Percentiles rank a stretch among this genome's conserved stretches.
Conservation (phyloP, 2,329 filamentous ascomycete genomes). For the Tolypocladium pustulatum region DNA sequence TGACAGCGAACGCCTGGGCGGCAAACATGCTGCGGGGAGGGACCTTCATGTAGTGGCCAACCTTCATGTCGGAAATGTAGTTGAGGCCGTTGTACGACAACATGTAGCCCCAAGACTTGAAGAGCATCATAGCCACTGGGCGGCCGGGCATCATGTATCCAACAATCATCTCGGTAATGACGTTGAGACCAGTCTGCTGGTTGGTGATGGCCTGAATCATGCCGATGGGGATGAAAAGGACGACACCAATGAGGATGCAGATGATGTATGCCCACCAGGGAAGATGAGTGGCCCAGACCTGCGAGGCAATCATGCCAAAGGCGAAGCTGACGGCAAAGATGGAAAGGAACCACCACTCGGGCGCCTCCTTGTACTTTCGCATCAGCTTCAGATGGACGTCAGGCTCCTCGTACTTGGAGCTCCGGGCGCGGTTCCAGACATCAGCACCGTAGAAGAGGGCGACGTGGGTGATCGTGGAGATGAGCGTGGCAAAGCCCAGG, state of each 20-base stretch:
- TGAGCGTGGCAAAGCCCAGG: constrained; percentile 44
- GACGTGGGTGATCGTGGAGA: constrained; percentile 41
- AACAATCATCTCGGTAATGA: constrained; percentile 36
- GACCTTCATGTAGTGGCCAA: constrained; percentile 44
- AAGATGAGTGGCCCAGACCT: constrained; percentile 28
- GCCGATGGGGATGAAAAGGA: constrained; percentile 31
- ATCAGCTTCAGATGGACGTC: constrained; percentile 46
- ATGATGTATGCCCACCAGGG: constrained; percentile 32
- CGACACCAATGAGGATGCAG: constrained; percentile 27
- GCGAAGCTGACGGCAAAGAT: constrained; percentile 39
- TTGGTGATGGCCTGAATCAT: constrained; percentile 39
- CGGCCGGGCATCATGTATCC: constrained; percentile 37
- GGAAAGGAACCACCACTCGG: constrained; percentile 45
- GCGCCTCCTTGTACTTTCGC: constrained; percentile 42
- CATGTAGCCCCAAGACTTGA: constrained; percentile 38
- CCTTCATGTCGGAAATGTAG: constrained; percentile 38
- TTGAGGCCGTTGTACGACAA: constrained; percentile 33
- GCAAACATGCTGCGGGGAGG: constrained; percentile 38
- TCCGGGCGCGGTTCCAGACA: constrained; percentile 24
- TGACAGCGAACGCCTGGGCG: constrained; percentile 30
- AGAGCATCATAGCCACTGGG: constrained; percentile 39
- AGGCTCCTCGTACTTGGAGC: constrained; percentile 26
- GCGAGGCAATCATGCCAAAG: constrained; percentile 28
- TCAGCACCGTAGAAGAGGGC: constrained; percentile 41
- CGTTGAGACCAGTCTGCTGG: constrained; percentile 35